These are phyloP conservation scores for Colletotrichum sp. DNA, from an alignment of 2,329 filamentous ascomycete genomes.

Conservation along the genomic window DNA sequence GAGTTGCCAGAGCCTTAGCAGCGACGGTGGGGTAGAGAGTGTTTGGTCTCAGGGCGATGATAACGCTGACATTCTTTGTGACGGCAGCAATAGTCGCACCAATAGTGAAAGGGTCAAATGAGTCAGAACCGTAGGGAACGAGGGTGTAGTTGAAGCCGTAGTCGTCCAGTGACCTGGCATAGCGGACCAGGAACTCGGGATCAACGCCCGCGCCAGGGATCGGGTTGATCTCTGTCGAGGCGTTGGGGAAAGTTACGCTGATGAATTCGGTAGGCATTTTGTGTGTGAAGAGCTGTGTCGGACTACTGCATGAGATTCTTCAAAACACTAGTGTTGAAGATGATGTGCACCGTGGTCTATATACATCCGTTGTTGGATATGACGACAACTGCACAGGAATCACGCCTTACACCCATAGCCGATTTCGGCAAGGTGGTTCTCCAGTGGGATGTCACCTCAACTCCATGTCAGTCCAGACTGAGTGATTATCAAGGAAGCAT, in stretches of 20 bases:
- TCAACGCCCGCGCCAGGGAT: slow-evolving; percentile 57
- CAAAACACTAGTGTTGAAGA: neutral
- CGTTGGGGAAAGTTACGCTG: slow-evolving; percentile 60
- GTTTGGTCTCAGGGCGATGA: slow-evolving; percentile 66
- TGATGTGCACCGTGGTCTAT: neutral
- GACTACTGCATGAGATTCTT: neutral
- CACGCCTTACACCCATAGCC: slow-evolving; percentile 25
- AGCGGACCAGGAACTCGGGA: slow-evolving; percentile 58
- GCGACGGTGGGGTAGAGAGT: slow-evolving; percentile 66
- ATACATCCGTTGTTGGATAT: slow-evolving; percentile 19
- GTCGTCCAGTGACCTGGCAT: slow-evolving; percentile 62
- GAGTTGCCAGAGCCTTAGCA: slow-evolving; percentile 64
- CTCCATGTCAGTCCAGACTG: neutral
- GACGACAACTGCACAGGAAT: slow-evolving; percentile 27
- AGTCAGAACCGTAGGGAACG: slow-evolving; percentile 61
- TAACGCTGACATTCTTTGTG: slow-evolving; percentile 64
- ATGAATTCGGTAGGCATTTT: slow-evolving; percentile 61
- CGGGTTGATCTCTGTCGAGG: slow-evolving; percentile 59
- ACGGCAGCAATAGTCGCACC: slow-evolving; percentile 60
- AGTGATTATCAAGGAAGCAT: neutral
- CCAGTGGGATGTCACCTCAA: slow-evolving; percentile 10
- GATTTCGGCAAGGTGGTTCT: slow-evolving; percentile 15
- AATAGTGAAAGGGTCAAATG: slow-evolving; percentile 61
- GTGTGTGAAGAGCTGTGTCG: neutral
- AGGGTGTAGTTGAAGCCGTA: slow-evolving; percentile 67